Evolutionary conservation across 2,329 filamentous ascomycete species (phyloP).

Genomic region (Apiospora hydei): DNA sequence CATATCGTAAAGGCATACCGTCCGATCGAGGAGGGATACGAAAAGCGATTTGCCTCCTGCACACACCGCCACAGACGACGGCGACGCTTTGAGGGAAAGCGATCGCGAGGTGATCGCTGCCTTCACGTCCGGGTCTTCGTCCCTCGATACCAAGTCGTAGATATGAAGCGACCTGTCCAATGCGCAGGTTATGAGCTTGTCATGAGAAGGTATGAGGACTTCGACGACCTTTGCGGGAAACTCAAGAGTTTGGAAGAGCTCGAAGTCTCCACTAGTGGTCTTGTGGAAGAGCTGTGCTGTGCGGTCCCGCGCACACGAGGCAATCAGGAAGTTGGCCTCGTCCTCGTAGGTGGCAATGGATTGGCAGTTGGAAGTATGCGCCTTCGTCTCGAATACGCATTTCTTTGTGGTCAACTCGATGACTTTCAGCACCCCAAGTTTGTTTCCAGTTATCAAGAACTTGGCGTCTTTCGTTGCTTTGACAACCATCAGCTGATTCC

Average conservation of each 20-base stretch:
- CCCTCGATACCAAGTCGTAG: slow-evolving; percentile 76
- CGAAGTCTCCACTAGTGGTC: slow-evolving; percentile 64
- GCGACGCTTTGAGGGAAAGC: slow-evolving; percentile 85
- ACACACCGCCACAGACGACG: slow-evolving; percentile 80
- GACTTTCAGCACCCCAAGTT: slow-evolving; percentile 79
- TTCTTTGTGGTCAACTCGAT: slow-evolving; percentile 68
- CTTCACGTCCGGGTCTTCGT: slow-evolving; percentile 67
- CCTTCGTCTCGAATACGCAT: slow-evolving; percentile 77
- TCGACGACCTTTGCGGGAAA: slow-evolving; percentile 87
- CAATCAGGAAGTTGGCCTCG: slow-evolving; percentile 70
- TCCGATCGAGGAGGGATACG: slow-evolving; percentile 67
- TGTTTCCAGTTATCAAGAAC: slow-evolving; percentile 84
- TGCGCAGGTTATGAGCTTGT: slow-evolving; percentile 84
- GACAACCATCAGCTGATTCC: slow-evolving; percentile 67
- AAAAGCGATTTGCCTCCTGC: slow-evolving; percentile 66
- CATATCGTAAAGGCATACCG: slow-evolving; percentile 67
- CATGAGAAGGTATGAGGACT: slow-evolving; percentile 74
- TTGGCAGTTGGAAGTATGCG: slow-evolving; percentile 85
- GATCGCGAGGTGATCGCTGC: slow-evolving; percentile 81
- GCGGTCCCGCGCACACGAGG: slow-evolving; percentile 85
- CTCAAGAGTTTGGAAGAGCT: slow-evolving; percentile 90
- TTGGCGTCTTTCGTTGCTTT: slow-evolving; percentile 67
- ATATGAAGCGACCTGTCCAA: slow-evolving; percentile 87
- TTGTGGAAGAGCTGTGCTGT: slow-evolving; percentile 89
- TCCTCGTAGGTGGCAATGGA: slow-evolving; percentile 77